phyloP scores from a whole-genome alignment of 2,329 filamentous ascomycete species.

The Ophiostoma piceae region DNA sequence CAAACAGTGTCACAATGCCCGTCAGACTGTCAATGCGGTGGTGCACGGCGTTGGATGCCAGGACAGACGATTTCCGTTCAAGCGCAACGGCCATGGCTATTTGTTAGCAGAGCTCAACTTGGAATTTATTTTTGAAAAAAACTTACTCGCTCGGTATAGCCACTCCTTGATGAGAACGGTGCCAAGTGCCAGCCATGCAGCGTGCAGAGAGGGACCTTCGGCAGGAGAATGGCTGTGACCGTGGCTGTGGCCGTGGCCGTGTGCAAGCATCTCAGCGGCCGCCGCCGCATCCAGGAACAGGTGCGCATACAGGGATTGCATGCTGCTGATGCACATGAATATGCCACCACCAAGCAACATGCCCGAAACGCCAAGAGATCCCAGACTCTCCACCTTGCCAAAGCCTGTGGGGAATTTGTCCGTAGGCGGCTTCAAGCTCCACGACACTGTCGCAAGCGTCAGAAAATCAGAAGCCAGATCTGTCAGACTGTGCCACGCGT shows the following conservation, averaged over 20 bases:
- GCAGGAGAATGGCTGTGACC: slow-evolving; percentile 52
- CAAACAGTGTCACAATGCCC: slow-evolving; percentile 83
- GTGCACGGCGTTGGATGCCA: slow-evolving; percentile 93
- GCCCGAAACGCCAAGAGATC: slow-evolving; percentile 85
- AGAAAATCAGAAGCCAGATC: slow-evolving; percentile 93
- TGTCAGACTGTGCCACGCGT: slow-evolving; percentile 91
- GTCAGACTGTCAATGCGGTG: slow-evolving; percentile 95
- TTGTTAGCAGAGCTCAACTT: slow-evolving; percentile 29
- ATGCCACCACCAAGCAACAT: slow-evolving; percentile 84
- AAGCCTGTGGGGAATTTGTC: slow-evolving; percentile 83
- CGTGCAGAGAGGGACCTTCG: slow-evolving; percentile 76
- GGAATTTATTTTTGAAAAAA: too few species aligned
- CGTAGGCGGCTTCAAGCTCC: slow-evolving; percentile 80
- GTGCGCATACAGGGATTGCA: slow-evolving; percentile 64
- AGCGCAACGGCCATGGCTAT: slow-evolving; percentile 89
- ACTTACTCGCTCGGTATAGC: slow-evolving; percentile 91
- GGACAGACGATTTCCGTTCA: slow-evolving; percentile 89
- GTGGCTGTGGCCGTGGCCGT: slow-evolving; percentile 57
- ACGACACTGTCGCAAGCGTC: slow-evolving; percentile 89
- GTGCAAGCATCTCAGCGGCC: slow-evolving; percentile 48
- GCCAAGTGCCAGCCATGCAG: slow-evolving; percentile 86
- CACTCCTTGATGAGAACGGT: slow-evolving; percentile 94
- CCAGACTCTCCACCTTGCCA: slow-evolving; percentile 95
- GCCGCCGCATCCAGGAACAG: slow-evolving; percentile 61
- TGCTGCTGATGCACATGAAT: slow-evolving; percentile 82